phyloP scores from a whole-genome alignment of 257 asterid genomes.

The Solanum pinnatisectum region DNA sequence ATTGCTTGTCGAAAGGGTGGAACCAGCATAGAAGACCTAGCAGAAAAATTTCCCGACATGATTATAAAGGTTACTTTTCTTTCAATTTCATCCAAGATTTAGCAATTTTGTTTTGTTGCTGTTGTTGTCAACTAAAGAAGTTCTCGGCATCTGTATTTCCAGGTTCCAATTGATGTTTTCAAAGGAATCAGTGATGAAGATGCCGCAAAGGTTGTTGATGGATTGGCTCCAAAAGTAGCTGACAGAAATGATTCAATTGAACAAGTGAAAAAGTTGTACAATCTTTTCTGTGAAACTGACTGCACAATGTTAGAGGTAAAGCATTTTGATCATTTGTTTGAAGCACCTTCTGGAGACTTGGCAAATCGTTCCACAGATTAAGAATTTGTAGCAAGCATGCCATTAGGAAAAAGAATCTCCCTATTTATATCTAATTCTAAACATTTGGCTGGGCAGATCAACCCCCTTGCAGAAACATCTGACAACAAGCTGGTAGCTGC shows the following conservation, averaged over 20 bases:
- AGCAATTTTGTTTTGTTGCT: background rate
- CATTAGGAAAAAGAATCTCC: background rate
- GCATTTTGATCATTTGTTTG: background rate
- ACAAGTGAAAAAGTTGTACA: conserved; percentile 94
- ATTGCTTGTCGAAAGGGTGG: conserved; percentile 95
- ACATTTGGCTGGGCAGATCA: conserved; percentile 45
- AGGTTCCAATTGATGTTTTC: conserved; percentile 94
- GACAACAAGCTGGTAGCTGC: conserved; percentile 90
- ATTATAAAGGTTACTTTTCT: conserved; percentile 63
- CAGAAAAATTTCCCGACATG: conserved; percentile 92
- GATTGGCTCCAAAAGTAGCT: conserved; percentile 80
- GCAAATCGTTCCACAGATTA: background rate
- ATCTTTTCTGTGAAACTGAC: conserved; percentile 89
- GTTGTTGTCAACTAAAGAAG: background rate
- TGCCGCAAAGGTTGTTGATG: conserved; percentile 98
- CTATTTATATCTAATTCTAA: background rate
- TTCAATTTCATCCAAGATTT: conserved; percentile 1
- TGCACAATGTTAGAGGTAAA: conserved; percentile 93
- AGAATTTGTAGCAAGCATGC: background rate
- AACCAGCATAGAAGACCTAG: conserved; percentile 98
- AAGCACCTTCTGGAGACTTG: background rate
- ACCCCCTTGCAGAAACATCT: conserved; percentile 94
- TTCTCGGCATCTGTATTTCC: conserved; percentile 4
- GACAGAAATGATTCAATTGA: conserved; percentile 81
- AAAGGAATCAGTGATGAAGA: conserved; percentile 93